Evolutionary conservation across 202 grass and related monocot species (phyloP).

Genomic region (Musa balbisiana): DNA sequence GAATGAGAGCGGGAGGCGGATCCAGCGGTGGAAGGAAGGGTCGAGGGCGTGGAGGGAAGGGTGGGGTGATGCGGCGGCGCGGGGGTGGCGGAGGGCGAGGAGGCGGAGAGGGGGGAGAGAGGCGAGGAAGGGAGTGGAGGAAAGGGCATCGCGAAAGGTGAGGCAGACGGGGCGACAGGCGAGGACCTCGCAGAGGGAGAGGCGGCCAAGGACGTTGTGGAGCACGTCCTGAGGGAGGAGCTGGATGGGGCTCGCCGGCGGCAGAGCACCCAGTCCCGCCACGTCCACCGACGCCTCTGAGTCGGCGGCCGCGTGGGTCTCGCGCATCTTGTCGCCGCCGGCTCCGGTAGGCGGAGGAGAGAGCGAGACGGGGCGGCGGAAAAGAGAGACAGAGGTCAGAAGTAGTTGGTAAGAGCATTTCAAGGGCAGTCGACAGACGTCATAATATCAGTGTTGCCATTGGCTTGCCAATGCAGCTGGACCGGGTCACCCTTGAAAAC

Average conservation of each 20-base stretch:
- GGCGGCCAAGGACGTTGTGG: slow-evolving; percentile 72
- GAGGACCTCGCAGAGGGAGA: slow-evolving; percentile 58
- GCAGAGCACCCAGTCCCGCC: slow-evolving; percentile 1
- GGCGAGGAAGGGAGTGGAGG: slow-evolving; percentile 30
- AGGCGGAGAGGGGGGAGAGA: slow-evolving; percentile 44
- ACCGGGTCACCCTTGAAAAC: too few species aligned
- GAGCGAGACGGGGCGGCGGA: too few species aligned
- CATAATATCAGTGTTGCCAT: too few species aligned
- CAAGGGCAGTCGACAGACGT: too few species aligned
- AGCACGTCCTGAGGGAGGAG: slow-evolving; percentile 69
- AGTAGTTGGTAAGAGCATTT: too few species aligned
- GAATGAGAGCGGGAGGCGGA: slow-evolving; percentile 45
- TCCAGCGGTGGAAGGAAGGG: slow-evolving; percentile 47
- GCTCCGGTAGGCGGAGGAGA: not conserved
- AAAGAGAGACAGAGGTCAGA: too few species aligned
- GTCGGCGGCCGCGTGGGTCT: not conserved
- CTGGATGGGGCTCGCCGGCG: slow-evolving; percentile 42
- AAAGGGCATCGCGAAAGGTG: slow-evolving; percentile 52
- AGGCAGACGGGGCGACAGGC: slow-evolving; percentile 58
- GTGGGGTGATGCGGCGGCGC: slow-evolving; percentile 24
- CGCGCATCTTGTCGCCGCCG: not conserved
- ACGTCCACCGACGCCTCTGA: slow-evolving; percentile 8
- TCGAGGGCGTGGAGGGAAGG: slow-evolving; percentile 19
- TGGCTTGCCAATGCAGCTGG: too few species aligned
- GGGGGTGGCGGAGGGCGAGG: slow-evolving; percentile 73